Evolutionary conservation across 2,329 filamentous ascomycete species (phyloP).

Genomic region (Dryadomyces sulphureus): DNA sequence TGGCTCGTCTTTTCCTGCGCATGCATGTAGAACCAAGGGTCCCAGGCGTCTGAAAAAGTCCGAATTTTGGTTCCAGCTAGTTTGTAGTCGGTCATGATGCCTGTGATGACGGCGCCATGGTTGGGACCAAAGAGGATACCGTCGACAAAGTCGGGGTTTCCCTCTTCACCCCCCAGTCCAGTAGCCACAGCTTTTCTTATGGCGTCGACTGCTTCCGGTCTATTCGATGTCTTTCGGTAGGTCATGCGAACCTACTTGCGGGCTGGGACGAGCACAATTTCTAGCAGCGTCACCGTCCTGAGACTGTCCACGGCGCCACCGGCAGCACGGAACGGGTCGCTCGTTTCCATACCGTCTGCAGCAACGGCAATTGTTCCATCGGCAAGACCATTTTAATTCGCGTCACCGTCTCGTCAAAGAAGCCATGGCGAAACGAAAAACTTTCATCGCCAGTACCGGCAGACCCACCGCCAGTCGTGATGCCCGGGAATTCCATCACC

Average conservation of each 20-base stretch:
- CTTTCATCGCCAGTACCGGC: slow-evolving; percentile 59
- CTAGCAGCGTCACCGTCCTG: slow-evolving; percentile 50
- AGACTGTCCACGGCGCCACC: slow-evolving; percentile 53
- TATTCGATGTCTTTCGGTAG: slow-evolving; percentile 38
- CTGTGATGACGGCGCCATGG: slow-evolving; percentile 51
- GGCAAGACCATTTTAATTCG: slow-evolving; percentile 51
- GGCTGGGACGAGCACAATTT: slow-evolving; percentile 46
- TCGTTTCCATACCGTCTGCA: slow-evolving; percentile 2
- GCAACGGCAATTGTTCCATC: slow-evolving; percentile 48
- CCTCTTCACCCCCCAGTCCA: neutral
- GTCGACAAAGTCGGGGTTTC: slow-evolving; percentile 50
- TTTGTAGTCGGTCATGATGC: slow-evolving; percentile 40
- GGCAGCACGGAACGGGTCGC: slow-evolving; percentile 49
- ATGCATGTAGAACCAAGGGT: slow-evolving; percentile 67
- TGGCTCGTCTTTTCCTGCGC: slow-evolving; percentile 19
- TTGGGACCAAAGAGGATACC: slow-evolving; percentile 50
- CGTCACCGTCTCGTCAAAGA: slow-evolving; percentile 51
- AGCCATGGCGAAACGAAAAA: slow-evolving; percentile 52
- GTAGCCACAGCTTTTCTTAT: slow-evolving; percentile 31
- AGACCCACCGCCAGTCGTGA: slow-evolving; percentile 58
- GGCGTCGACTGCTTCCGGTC: slow-evolving; percentile 29
- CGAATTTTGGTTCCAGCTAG: slow-evolving; percentile 26
- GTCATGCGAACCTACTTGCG: slow-evolving; percentile 45
- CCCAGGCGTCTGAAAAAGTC: slow-evolving; percentile 40
- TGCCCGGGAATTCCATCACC: slow-evolving; percentile 63